A percentile compares a stretch with the other conserved stretches of the same genome.
phyloP scores from a whole-genome alignment of 768 basidiomycete genomes.

The Strobilomyces dryophilus region DNA sequence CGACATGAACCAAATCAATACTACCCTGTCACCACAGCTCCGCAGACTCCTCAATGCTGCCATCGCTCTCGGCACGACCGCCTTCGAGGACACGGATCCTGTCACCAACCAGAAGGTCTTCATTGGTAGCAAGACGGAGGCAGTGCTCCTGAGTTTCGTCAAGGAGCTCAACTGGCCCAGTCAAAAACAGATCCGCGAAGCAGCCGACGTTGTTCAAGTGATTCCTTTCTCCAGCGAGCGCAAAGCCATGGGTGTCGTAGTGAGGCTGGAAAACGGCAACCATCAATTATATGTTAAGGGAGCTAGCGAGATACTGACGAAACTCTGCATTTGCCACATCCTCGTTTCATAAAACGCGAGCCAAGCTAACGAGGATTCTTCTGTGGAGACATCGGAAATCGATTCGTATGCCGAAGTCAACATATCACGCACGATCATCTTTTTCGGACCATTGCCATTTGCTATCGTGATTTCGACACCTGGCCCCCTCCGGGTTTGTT shows the following conservation, averaged over 20 bases:
- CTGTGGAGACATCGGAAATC: constrained; percentile 58
- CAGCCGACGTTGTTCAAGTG: constrained; percentile 68
- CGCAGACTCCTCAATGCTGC: constrained; percentile 73
- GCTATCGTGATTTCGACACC: constrained; percentile 79
- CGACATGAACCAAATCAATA: constrained; percentile 69
- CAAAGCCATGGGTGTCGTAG: constrained; percentile 92
- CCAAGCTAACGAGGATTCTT: constrained; percentile 17
- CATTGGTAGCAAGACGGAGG: constrained; percentile 94
- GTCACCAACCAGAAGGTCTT: constrained; percentile 60
- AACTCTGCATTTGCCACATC: constrained; percentile 69
- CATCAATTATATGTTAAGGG: constrained; percentile 86
- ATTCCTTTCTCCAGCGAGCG: constrained; percentile 91
- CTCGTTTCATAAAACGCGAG: constrained; percentile 44
- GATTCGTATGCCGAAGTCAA: constrained; percentile 70
- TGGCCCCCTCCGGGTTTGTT: constrained; percentile 72
- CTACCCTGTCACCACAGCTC: constrained; percentile 56
- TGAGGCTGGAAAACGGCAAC: constrained; percentile 47
- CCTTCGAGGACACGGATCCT: constrained; percentile 77
- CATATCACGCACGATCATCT: constrained; percentile 90
- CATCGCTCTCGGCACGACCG: constrained; percentile 90
- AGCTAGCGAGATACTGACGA: constrained; percentile 88
- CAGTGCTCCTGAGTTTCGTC: constrained; percentile 82
- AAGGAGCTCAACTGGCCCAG: constrained; percentile 74
- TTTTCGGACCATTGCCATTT: constrained; percentile 92
- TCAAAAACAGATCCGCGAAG: constrained; percentile 64